A percentile compares a stretch with the other conserved stretches of the same genome.
phyloP scores from a whole-genome alignment of 257 asterid genomes.

The Orobanche coerulescens region DNA sequence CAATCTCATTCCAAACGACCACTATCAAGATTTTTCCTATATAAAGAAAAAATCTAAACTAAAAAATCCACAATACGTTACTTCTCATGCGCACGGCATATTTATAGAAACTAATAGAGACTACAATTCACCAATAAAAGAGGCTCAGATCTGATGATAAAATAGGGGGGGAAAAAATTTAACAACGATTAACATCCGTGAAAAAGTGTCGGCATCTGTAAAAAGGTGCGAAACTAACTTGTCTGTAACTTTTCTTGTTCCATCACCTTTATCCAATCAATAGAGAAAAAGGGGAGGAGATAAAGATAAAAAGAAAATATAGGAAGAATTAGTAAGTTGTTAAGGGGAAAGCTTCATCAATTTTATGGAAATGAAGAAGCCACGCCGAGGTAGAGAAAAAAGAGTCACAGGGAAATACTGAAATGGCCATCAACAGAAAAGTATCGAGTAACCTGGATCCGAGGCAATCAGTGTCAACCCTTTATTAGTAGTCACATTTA shows the following conservation, averaged over 20 bases:
- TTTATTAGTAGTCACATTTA: conserved; percentile 35
- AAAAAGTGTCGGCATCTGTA: conserved; percentile 22
- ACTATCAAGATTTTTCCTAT: conserved; percentile 31
- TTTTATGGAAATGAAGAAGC: conserved; percentile 39
- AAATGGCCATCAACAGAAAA: conserved; percentile 35
- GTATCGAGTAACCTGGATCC: conserved; percentile 77
- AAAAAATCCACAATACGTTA: conserved; percentile 23
- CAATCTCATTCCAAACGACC: conserved; percentile 47
- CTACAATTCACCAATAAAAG: conserved; percentile 21
- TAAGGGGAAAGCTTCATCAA: neutral
- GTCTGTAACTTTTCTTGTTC: conserved; percentile 16
- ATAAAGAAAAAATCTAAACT: conserved; percentile 23
- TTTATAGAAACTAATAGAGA: conserved; percentile 18
- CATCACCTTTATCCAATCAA: conserved; percentile 35
- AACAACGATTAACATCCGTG: conserved; percentile 34
- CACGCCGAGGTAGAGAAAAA: conserved; percentile 30
- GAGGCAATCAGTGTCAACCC: conserved; percentile 74
- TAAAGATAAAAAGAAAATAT: neutral
- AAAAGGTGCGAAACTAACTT: conserved; percentile 31
- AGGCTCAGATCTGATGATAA: conserved; percentile 44
- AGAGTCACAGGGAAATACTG: conserved; percentile 75
- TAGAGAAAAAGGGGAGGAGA: conserved; percentile 2
- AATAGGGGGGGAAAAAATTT: neutral
- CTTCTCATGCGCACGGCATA: conserved; percentile 31
- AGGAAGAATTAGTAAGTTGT: conserved; percentile 15